Base-by-base conservation (phyloP, 2,329 filamentous ascomycete species). In the Furcasterigmium furcatum region DNA sequence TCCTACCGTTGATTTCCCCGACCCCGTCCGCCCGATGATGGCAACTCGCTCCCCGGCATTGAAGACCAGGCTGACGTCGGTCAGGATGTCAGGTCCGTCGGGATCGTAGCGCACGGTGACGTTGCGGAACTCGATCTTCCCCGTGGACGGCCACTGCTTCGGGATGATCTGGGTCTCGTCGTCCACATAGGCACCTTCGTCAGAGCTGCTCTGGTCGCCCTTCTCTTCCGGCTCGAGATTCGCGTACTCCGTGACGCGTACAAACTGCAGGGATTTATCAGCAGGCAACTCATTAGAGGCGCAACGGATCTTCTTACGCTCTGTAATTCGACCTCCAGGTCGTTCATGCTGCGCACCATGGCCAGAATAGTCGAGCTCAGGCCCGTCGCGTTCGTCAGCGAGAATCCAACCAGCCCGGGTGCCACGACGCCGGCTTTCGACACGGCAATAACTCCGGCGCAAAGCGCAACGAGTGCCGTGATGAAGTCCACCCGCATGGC, bases 21-120 rank as follows among this genome's bases (percentile, higher is more conserved):
- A 90, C 0, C 87, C 84, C 0, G 89, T 95, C 9, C 89, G 81
- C 3, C 90, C 90, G 10, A 91, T 86, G 18, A 95, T 76, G 1
- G 88, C 89, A 1, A 88, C 88, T 42, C 86, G 85, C 44, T 87
- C 85, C 1, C 89, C 88, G 0, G 85, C 86, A 12, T 66, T 68
- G 49, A 79, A 75, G 27, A 67, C 70, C 38, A 79, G 64, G 48
- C 70, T 77, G 43, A 80, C 61, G 27, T 75, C 60, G 20, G 72
- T 73, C 16, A 80, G 63, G 35, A 80, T 73, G 45, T 77, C 67
- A 39, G 68, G 65, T 16, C 73, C 63, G 46, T 76, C 61, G 22
- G 64, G 45, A 47, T 73, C 60, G 52, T 76, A 76, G 38, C 72
- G 70, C 29, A 76, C 71, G 6, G 73, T 75, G 19, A 74, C 73